Percentiles rank a stretch among this genome's conserved stretches.
These are phyloP conservation scores for Cyberlindnera galapagoensis DNA, from an alignment of 805 yeast genomes.

Conservation along the genomic window DNA sequence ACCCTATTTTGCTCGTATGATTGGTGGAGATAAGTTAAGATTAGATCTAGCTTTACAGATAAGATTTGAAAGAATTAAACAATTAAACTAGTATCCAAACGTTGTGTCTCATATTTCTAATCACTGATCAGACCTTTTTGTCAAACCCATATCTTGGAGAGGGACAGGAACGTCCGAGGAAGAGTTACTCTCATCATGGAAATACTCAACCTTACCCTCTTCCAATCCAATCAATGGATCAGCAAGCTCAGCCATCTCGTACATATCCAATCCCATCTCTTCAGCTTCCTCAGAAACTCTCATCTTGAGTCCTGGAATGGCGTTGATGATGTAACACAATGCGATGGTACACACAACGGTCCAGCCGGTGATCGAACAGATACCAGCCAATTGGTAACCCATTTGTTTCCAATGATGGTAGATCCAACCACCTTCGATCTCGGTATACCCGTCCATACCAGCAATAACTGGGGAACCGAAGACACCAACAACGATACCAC, in stretches of 20 bases:
- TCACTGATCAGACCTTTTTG: too few relatives aligned
- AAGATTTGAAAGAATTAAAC: too few relatives aligned
- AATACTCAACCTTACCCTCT: conserved; percentile 10
- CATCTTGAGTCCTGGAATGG: conserved; percentile 43
- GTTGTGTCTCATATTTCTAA: too few relatives aligned
- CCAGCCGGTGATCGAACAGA: conserved; percentile 35
- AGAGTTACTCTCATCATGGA: conserved; percentile 9
- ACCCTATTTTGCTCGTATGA: too few relatives aligned
- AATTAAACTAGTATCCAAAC: too few relatives aligned
- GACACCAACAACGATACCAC: conserved; percentile 75
- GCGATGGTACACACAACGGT: conserved; percentile 35
- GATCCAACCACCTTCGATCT: conserved; percentile 89
- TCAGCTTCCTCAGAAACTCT: conserved; percentile 41
- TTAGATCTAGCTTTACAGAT: too few relatives aligned
- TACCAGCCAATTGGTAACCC: conserved; percentile 77
- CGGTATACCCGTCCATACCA: conserved; percentile 82
- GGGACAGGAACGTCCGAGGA: too few relatives aligned
- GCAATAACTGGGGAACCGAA: conserved; percentile 83
- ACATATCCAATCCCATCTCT: conserved; percentile 44
- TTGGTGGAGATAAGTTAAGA: too few relatives aligned
- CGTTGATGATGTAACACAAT: conserved; percentile 40
- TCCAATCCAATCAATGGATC: conserved; percentile 26
- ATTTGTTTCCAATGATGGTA: conserved; percentile 87
- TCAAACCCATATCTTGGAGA: too few relatives aligned
- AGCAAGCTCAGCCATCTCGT: conserved; percentile 43